Conservation (phyloP, 352 stramenopile genomes). For the Phytophthora multivora region DNA sequence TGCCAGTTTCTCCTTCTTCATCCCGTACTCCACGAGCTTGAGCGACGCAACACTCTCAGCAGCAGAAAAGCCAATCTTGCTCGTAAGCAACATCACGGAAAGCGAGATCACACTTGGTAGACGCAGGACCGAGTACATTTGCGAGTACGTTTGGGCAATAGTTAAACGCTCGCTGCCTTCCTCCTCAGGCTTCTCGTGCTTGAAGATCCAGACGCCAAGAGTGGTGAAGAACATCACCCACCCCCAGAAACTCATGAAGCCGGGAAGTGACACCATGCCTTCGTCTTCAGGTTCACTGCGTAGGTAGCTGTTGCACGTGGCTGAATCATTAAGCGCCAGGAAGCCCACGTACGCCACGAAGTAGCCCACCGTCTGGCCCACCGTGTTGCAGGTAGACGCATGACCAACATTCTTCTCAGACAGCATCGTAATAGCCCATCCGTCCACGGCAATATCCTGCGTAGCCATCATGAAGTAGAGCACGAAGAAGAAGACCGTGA, state of each 20-base stretch:
- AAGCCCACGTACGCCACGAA: conserved; percentile 99
- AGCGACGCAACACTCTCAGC: conserved; percentile 91
- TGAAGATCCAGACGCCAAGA: conserved; percentile 91
- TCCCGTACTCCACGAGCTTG: conserved; percentile 92
- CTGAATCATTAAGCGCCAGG: conserved; percentile 95
- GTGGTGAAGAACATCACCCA: conserved; percentile 94
- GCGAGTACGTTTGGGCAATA: conserved; percentile 90
- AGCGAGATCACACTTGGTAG: conserved; percentile 89
- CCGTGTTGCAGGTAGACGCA: conserved; percentile 96
- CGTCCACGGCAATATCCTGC: conserved; percentile 99
- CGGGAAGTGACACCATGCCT: conserved; percentile 85
- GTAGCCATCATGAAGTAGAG: conserved; percentile 99
- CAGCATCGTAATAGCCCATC: conserved; percentile 99
- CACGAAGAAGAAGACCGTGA: conserved; percentile 97
- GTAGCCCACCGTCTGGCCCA: conserved; percentile 97
- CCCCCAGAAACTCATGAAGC: conserved; percentile 95
- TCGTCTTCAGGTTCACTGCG: conserved; percentile 59
- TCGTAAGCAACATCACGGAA: conserved; percentile 90
- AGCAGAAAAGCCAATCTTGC: conserved; percentile 92
- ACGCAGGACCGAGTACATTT: conserved; percentile 86
- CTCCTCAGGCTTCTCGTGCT: conserved; percentile 80
- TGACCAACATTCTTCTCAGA: conserved; percentile 96
- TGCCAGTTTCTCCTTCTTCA: conserved; percentile 93
- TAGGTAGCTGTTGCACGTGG: conserved; percentile 91
- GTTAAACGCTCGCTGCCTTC: conserved; percentile 69